Percentiles rank a stretch among this genome's conserved stretches.
Evolutionary conservation across 768 basidiomycete genomes (phyloP).

Genomic region (Amanita pseudoporphyria): DNA sequence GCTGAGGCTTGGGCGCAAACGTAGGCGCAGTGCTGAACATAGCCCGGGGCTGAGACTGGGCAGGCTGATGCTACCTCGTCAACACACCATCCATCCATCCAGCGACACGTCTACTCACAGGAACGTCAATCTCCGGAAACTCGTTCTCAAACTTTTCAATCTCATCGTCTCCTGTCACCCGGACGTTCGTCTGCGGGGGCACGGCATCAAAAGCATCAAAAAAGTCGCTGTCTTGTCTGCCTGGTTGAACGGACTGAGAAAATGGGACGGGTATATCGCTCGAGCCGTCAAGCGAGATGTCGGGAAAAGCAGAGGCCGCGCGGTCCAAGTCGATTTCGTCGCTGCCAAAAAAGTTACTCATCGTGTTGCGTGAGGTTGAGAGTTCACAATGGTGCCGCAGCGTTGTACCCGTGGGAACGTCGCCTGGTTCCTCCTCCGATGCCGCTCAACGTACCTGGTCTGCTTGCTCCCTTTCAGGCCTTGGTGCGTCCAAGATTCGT

Average conservation of each 20-base stretch:
- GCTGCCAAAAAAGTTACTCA: conserved; percentile 22
- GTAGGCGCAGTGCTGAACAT: conserved; percentile 35
- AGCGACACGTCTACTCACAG: background rate
- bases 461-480: conserved; percentile 63
- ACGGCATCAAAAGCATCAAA: conserved; percentile 57
- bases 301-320: conserved; percentile 78
- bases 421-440: conserved; percentile 26
- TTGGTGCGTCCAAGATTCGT: conserved; percentile 57
- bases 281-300: conserved; percentile 66
- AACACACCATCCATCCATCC: conserved; percentile 2
- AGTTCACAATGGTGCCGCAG: too few relatives aligned
- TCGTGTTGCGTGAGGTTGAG: too few relatives aligned
- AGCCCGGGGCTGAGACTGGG: conserved; percentile 25
- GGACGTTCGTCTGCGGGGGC: conserved; percentile 45
- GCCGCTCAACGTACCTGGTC: conserved; percentile 68
- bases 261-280: conserved; percentile 41
- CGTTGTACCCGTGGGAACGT: conserved; percentile 1
- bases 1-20: conserved; percentile 72
- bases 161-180: conserved; percentile 78
- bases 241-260: conserved; percentile 17
- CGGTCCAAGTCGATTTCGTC: conserved; percentile 75
- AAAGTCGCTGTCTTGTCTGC: conserved; percentile 35
- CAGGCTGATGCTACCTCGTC: conserved; percentile 3
- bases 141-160: conserved; percentile 79
- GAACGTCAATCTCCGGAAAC: conserved; percentile 70